Conservation (phyloP, 129 eudicot species). For the Mikania micrantha region DNA sequence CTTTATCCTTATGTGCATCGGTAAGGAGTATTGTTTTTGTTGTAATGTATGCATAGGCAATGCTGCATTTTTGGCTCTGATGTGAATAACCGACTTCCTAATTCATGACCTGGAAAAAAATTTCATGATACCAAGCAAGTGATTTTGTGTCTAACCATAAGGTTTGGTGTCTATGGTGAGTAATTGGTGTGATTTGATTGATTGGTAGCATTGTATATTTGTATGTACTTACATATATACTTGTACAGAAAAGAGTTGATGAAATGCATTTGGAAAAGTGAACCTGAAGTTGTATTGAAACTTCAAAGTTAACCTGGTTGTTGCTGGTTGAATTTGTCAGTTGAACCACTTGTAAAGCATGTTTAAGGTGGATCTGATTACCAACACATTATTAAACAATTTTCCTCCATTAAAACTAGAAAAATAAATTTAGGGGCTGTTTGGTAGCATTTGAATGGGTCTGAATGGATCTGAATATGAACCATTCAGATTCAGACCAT, state of each 20-base stretch:
- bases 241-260: constrained; percentile 24
- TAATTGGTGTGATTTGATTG: constrained; percentile 23
- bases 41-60: constrained; percentile 42
- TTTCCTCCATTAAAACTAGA: too few species aligned
- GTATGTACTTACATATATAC: constrained; percentile 21
- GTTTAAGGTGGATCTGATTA: neutral
- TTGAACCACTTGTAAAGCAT: neutral
- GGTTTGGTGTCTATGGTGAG: constrained; percentile 30
- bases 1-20: too few species aligned
- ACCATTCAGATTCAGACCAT: too few species aligned
- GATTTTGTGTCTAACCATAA: constrained; percentile 21
- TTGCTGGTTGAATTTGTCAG: constrained; percentile 11
- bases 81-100: constrained; percentile 15
- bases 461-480: too few species aligned
- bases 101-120: constrained; percentile 4
- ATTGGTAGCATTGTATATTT: constrained; percentile 23
- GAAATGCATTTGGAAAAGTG: neutral
- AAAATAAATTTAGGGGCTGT: too few species aligned
- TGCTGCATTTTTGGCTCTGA: constrained; percentile 84
- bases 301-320: neutral
- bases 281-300: neutral
- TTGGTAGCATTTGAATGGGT: too few species aligned
- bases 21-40: neutral
- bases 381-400: too few species aligned
- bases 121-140: constrained; percentile 10